Conservation (phyloP, 495 filamentous ascomycete species). For the Penicillium lagena region DNA sequence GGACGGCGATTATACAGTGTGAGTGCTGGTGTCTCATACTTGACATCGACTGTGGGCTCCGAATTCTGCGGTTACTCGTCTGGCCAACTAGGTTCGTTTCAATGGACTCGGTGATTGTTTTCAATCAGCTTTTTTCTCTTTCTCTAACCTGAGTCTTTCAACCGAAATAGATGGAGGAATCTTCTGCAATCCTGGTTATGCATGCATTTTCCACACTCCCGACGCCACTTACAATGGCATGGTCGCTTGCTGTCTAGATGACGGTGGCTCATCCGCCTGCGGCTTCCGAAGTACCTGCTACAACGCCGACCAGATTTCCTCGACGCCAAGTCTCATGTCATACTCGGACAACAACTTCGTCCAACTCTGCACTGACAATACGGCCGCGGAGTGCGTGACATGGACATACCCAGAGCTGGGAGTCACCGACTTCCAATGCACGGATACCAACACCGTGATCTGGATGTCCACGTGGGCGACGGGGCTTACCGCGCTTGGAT, state of each 20-base stretch:
- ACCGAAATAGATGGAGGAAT: no score
- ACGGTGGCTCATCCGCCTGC: constrained; percentile 1
- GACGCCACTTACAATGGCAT: constrained; percentile 2
- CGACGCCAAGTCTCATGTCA: constrained; percentile 1
- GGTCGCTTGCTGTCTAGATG: constrained; percentile 6
- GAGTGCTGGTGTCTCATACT: no score
- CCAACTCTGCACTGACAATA: constrained; percentile 1
- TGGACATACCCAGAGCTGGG: constrained; percentile 8
- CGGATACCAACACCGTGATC: neutral
- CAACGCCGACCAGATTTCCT: neutral
- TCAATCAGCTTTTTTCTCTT: no score
- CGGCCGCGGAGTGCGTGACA: neutral
- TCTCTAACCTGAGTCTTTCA: no score
- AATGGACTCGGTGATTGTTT: no score
- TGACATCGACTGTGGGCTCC: no score
- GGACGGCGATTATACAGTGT: no score
- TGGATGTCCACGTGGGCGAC: neutral
- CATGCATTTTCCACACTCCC: constrained; percentile 12
- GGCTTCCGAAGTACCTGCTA: constrained; percentile 8
- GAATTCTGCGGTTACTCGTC: no score
- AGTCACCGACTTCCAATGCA: constrained; percentile 9
- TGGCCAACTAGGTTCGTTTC: no score
- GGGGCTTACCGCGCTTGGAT: no score
- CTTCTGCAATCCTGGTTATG: no score
- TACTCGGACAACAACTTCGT: constrained; percentile 1